Conservation (phyloP, 2,329 filamentous ascomycete species). For the Zopfia rhizophila region DNA sequence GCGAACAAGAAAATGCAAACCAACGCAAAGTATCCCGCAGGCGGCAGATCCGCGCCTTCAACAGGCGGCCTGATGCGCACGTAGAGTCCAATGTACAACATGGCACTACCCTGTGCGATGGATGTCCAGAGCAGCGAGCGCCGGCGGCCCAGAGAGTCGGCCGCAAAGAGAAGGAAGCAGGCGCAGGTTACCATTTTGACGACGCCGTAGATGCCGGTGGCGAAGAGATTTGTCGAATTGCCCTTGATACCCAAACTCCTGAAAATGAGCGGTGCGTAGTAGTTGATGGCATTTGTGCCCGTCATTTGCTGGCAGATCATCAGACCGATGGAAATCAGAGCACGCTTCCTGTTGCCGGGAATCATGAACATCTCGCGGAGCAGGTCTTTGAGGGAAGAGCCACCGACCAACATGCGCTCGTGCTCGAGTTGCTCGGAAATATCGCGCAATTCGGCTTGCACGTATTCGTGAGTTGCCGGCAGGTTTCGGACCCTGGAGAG, state of each 20-base stretch:
- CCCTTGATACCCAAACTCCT: constrained; percentile 69
- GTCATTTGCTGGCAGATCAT: constrained; percentile 80
- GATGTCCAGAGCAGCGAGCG: constrained; percentile 72
- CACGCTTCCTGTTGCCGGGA: constrained; percentile 67
- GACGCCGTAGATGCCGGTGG: constrained; percentile 78
- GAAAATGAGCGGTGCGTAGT: constrained; percentile 78
- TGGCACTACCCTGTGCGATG: constrained; percentile 68
- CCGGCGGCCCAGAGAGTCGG: constrained; percentile 75
- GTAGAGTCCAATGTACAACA: constrained; percentile 79
- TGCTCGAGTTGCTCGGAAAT: constrained; percentile 55
- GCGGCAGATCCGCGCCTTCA: constrained; percentile 64
- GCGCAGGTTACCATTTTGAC: constrained; percentile 74
- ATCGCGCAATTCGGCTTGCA: constrained; percentile 49
- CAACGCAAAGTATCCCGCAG: constrained; percentile 75
- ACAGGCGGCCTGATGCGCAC: constrained; percentile 70
- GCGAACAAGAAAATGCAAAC: constrained; percentile 79
- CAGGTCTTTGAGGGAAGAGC: constrained; percentile 55
- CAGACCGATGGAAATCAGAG: constrained; percentile 70
- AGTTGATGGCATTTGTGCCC: constrained; percentile 63
- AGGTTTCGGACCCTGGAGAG: constrained; percentile 69
- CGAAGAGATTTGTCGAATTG: constrained; percentile 71
- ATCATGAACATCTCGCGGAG: constrained; percentile 57
- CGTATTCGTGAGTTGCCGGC: constrained; percentile 45
- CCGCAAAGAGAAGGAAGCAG: constrained; percentile 72
- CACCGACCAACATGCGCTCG: constrained; percentile 68